Conservation (phyloP, 1,284 basidiomycete species). For the Paramarasmius palmivorus region DNA sequence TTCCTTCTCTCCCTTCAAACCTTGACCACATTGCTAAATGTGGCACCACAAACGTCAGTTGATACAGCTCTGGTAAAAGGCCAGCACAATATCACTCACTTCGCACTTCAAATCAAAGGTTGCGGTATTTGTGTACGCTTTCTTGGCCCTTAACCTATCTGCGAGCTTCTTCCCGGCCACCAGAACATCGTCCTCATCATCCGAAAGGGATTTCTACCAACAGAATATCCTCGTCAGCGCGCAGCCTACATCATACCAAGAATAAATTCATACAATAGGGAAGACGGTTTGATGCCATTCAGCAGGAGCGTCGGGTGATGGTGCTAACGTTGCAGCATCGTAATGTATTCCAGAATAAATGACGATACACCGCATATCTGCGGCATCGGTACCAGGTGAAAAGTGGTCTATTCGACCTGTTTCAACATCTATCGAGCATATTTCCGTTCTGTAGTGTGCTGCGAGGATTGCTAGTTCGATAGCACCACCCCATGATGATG, state of each 20-base stretch:
- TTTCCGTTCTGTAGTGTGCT: slow-evolving; percentile 80
- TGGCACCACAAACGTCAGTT: not conserved
- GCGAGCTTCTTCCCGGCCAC: slow-evolving; percentile 73
- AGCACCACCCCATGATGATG: slow-evolving; percentile 89
- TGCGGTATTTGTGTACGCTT: slow-evolving; percentile 87
- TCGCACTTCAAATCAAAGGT: slow-evolving; percentile 89
- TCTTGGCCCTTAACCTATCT: slow-evolving; percentile 67
- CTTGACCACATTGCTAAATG: slow-evolving; percentile 67
- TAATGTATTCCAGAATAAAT: slow-evolving; percentile 96
- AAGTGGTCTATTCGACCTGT: slow-evolving; percentile 90
- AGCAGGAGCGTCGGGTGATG: slow-evolving; percentile 66
- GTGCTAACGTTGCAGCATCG: slow-evolving; percentile 85
- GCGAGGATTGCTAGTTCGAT: slow-evolving; percentile 88
- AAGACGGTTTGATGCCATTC: slow-evolving; percentile 92
- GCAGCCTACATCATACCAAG: too few relatives aligned
- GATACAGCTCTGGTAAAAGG: slow-evolving; percentile 2
- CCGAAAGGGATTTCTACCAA: slow-evolving; percentile 24
- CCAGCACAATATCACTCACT: slow-evolving; percentile 32
- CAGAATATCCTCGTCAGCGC: not conserved
- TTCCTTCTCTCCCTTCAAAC: slow-evolving; percentile 90
- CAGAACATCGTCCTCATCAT: slow-evolving; percentile 57
- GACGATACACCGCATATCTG: slow-evolving; percentile 57
- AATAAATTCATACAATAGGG: slow-evolving; percentile 50
- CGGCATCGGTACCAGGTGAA: slow-evolving; percentile 44
- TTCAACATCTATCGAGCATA: slow-evolving; percentile 88